Conservation (phyloP, 768 basidiomycete species). For the Tulasnella sp. region DNA sequence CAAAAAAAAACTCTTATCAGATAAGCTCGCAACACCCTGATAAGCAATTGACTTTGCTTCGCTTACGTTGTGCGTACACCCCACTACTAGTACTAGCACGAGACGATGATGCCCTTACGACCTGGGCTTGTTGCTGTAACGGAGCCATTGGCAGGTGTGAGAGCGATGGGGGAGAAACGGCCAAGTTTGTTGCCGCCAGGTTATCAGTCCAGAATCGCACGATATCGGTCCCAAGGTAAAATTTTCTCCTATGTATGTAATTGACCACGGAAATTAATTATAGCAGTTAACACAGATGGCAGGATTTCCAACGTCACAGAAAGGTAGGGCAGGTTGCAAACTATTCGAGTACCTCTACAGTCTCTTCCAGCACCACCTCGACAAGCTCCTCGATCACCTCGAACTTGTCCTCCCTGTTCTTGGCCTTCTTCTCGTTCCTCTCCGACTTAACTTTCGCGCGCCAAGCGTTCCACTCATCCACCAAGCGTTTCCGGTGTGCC, state of each 20-base stretch:
- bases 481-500: constrained; percentile 77
- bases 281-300: too few relatives aligned
- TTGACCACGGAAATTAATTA: too few relatives aligned
- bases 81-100: too few relatives aligned
- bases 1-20: constrained; percentile 20
- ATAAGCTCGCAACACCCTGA: neutral
- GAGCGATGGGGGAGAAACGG: neutral
- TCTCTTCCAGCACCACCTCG: constrained; percentile 87
- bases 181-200: neutral
- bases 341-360: constrained; percentile 51
- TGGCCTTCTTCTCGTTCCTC: constrained; percentile 31
- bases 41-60: neutral
- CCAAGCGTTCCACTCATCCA: constrained; percentile 99
- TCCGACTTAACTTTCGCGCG: constrained; percentile 59
- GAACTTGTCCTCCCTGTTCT: constrained; percentile 48
- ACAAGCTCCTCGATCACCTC: constrained; percentile 92
- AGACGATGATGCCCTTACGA: too few relatives aligned
- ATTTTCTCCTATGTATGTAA: too few relatives aligned
- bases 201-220: neutral
- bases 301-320: too few relatives aligned
- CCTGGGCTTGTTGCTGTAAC: too few relatives aligned
- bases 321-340: neutral
- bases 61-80: too few relatives aligned
- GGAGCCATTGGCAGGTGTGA: neutral
- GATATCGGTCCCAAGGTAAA: too few relatives aligned